These are phyloP conservation scores for Pistacia vera DNA, from an alignment of 345 rosid genomes.

Conservation along the genomic window DNA sequence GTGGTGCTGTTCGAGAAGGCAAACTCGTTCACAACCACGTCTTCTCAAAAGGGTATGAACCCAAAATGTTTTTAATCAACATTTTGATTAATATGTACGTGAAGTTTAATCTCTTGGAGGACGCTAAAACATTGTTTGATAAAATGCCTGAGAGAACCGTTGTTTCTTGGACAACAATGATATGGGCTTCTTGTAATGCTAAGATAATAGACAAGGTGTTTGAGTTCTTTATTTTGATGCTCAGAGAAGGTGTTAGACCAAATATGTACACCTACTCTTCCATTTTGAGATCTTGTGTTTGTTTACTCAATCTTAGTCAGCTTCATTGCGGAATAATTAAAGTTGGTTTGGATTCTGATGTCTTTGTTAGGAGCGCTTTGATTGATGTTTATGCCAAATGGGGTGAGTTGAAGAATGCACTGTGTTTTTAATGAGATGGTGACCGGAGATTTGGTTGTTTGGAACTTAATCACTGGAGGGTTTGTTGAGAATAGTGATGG, in stretches of 20 bases:
- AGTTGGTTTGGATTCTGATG: no score
- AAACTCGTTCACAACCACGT: slow-evolving; percentile 52
- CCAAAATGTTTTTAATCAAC: slow-evolving; percentile 52
- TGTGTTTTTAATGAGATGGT: slow-evolving; percentile 52
- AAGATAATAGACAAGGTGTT: slow-evolving; percentile 30
- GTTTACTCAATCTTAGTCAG: no score
- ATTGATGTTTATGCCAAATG: no score
- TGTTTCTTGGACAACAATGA: slow-evolving; percentile 77
- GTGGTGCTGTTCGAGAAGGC: slow-evolving; percentile 49
- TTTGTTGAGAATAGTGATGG: slow-evolving; percentile 67
- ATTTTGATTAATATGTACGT: slow-evolving; percentile 54
- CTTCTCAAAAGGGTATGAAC: slow-evolving; percentile 42
- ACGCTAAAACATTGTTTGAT: slow-evolving; percentile 38
- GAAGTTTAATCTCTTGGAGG: slow-evolving; percentile 45
- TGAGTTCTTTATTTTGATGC: slow-evolving; percentile 49
- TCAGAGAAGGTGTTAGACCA: slow-evolving; percentile 28
- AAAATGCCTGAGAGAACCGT: slow-evolving; percentile 38
- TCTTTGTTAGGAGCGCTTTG: no score
- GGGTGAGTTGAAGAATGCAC: no score
- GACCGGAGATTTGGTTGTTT: slow-evolving; percentile 66
- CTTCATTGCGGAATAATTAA: no score
- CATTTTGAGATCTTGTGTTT: no score
- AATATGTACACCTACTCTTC: no score
- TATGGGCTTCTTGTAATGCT: slow-evolving; percentile 53
- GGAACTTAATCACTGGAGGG: slow-evolving; percentile 74